A percentile compares a stretch with the other conserved stretches of the same genome.
These are phyloP conservation scores for Penstemon newberryi DNA, from an alignment of 257 asterid species.

Conservation along the genomic window DNA sequence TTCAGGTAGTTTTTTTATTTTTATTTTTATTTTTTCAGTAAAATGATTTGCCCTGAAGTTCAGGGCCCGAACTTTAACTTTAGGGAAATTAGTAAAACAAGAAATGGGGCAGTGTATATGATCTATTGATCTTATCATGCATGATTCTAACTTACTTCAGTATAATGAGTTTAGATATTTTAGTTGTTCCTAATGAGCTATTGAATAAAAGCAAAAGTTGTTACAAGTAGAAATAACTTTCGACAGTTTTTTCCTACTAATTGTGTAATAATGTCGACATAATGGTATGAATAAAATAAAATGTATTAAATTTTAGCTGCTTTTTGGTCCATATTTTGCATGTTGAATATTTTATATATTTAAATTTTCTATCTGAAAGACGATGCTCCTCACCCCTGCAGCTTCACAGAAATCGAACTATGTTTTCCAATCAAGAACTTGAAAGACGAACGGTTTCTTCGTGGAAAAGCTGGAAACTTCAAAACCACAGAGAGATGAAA, in stretches of 20 bases:
- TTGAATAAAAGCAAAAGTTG: neutral
- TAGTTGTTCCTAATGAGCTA: neutral
- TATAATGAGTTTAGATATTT: neutral
- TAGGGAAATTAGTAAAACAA: neutral
- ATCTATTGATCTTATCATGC: too few relatives aligned
- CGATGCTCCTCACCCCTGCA: slow-evolving; percentile 28
- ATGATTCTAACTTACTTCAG: too few relatives aligned
- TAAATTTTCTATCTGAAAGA: slow-evolving; percentile 6
- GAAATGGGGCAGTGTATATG: neutral
- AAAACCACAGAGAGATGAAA: slow-evolving; percentile 34
- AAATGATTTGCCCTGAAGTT: neutral
- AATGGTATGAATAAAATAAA: neutral
- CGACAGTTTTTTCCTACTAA: neutral
- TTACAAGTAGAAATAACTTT: neutral
- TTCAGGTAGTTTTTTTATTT: slow-evolving; percentile 43
- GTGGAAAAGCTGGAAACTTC: slow-evolving; percentile 61
- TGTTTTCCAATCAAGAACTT: slow-evolving; percentile 46
- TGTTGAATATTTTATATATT: neutral
- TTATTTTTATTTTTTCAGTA: neutral
- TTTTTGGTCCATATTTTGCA: neutral
- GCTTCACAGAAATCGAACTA: slow-evolving; percentile 52
- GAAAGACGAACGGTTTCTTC: slow-evolving; percentile 54
- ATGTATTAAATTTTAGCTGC: too few relatives aligned
- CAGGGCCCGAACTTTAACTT: neutral
- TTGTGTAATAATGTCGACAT: neutral